phyloP scores from a whole-genome alignment of 2,329 filamentous ascomycete species.

The Phymatotrichopsis omnivora region DNA sequence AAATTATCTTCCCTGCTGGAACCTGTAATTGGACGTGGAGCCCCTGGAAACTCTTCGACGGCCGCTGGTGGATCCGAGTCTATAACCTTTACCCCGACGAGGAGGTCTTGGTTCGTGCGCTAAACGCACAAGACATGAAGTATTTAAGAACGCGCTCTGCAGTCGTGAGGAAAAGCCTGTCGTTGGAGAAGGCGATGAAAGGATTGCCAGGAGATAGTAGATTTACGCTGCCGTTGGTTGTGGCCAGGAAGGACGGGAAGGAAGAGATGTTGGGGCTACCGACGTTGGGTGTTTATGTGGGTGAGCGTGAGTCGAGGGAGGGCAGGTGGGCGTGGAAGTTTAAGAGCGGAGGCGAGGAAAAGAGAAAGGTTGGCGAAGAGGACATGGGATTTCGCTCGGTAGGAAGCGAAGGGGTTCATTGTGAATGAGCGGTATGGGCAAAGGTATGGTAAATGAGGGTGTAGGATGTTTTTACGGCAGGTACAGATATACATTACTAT shows the following conservation, averaged over 20 bases:
- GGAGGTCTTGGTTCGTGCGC: constrained; percentile 36
- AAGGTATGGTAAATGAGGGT: too few relatives aligned
- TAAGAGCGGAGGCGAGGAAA: too few relatives aligned
- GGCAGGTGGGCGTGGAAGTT: too few relatives aligned
- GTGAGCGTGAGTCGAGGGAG: constrained; percentile 21
- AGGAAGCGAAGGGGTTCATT: too few relatives aligned
- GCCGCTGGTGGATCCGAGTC: constrained; percentile 51
- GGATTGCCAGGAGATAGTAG: constrained; percentile 27
- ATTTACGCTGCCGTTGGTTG: constrained; percentile 32
- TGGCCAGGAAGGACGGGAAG: constrained; percentile 3
- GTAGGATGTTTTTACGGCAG: too few relatives aligned
- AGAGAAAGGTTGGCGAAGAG: too few relatives aligned
- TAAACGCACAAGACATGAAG: constrained; percentile 22
- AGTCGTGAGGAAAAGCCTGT: not conserved
- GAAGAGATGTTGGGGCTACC: constrained; percentile 30
- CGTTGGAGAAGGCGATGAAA: constrained; percentile 14
- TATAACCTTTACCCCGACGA: constrained; percentile 38
- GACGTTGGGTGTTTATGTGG: constrained; percentile 25
- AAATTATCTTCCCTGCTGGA: not conserved
- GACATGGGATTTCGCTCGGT: too few relatives aligned
- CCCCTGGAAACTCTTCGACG: constrained; percentile 42
- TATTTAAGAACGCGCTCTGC: constrained; percentile 13
- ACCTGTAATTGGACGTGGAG: constrained; percentile 12
- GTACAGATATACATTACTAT: too few relatives aligned
- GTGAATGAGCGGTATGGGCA: too few relatives aligned